Evolutionary conservation across 2,329 filamentous ascomycete species (phyloP), one percentile per base, ranked within the genome.

Genomic region (Exophiala bonariae): DNA sequence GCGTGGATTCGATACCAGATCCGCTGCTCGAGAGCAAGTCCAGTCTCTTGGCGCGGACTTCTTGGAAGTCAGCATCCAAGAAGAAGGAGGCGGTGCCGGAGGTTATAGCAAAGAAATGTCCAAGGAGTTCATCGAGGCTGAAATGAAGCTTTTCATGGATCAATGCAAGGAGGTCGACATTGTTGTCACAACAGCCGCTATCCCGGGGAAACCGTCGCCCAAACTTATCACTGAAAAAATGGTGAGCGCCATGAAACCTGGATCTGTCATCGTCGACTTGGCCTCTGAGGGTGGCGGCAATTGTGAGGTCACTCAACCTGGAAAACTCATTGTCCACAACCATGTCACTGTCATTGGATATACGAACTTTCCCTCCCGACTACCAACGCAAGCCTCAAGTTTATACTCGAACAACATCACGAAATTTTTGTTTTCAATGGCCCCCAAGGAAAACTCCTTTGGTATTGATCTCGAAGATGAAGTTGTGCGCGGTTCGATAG

Each of bases 31-130:
- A 33, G 90, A 95, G 66, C 90, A 95, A 69, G 89, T 96, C 1
- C 87, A 95, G 64, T 95, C 89, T 4, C 79, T 95, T 0, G 90
- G 90, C 19, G 90, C 89, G 14, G 90, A 95, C 62, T 95, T 95
- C 60, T 81, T 95, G 57, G 88, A 95, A 67, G 89, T 95, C 17
- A 85, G 89, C 11, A 76, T 95, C 17, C 66, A 92, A 57, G 90
- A 96, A 68, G 89, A 93, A 50, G 90, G 90, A 2, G 83, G 86
- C 10, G 89, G 89, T 2, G 83, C 86, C 7, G 89, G 90, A 20
- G 90, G 90, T 13, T 96, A 96, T 61, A 89, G 88, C 43, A 95
- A 95, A 63, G 88, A 91, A 63, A 95, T 95, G 89, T 93, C 88
- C 44, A 90, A 92, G 61, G 89, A 92, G 57, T 96, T 95, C 61